phyloP scores from a whole-genome alignment of 441 rosid genomes.

The Hypseocharis bilobata region DNA sequence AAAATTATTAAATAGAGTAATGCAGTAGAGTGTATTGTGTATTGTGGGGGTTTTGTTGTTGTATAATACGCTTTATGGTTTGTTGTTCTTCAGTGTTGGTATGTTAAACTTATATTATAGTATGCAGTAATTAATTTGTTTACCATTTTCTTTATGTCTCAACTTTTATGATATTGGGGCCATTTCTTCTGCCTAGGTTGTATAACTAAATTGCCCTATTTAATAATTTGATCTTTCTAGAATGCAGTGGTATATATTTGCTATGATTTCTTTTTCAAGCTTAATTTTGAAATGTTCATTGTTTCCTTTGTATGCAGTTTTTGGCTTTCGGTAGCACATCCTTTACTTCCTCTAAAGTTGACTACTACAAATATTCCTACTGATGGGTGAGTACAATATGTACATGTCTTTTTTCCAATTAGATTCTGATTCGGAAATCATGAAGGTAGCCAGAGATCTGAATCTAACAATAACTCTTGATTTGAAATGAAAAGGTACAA shows the following conservation, averaged over 20 bases:
- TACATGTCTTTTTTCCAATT: background rate
- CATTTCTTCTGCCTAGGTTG: constrained; percentile 1
- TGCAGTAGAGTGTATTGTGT: background rate
- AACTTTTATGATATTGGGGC: too few relatives aligned
- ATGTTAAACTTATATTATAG: too few relatives aligned
- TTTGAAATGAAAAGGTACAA: background rate
- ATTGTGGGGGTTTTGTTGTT: background rate
- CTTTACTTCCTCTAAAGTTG: constrained; percentile 65
- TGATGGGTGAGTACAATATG: constrained; percentile 63
- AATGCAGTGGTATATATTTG: background rate
- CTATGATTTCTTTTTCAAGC: background rate
- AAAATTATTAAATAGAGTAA: background rate
- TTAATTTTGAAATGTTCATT: constrained; percentile 7
- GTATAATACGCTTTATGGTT: too few relatives aligned
- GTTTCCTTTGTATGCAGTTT: constrained; percentile 44
- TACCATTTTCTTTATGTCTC: too few relatives aligned
- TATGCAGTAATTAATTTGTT: too few relatives aligned
- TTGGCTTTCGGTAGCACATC: constrained; percentile 57
- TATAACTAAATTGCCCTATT: background rate
- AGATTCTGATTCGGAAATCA: background rate
- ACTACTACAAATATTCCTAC: constrained; percentile 40
- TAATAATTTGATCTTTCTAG: constrained; percentile 8
- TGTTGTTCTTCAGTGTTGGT: too few relatives aligned
- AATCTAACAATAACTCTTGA: background rate
- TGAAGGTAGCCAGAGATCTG: background rate